These are phyloP conservation scores for Bondarzewia mesenterica DNA, from an alignment of 1,284 basidiomycete species.

Conservation along the genomic window DNA sequence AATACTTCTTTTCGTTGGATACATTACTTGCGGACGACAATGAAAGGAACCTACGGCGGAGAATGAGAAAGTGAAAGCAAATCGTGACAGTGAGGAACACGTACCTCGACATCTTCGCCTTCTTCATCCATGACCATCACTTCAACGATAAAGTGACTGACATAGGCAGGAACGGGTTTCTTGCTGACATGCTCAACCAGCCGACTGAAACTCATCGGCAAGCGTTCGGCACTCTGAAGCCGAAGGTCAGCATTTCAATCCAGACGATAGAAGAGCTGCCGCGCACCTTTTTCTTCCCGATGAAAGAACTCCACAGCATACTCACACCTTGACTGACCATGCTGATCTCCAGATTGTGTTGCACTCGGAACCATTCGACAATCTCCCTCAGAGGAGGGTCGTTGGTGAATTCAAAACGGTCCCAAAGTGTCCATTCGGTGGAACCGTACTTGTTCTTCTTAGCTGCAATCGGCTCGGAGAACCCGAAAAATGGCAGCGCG, in stretches of 20 bases:
- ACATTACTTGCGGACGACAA: conserved; percentile 33
- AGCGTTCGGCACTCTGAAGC: conserved; percentile 72
- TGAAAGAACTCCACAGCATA: conserved; percentile 95
- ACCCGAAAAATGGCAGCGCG: conserved; percentile 97
- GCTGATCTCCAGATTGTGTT: conserved; percentile 84
- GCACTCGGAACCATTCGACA: conserved; percentile 75
- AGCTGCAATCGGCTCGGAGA: conserved; percentile 97
- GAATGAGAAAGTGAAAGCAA: neutral
- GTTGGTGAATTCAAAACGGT: conserved; percentile 88
- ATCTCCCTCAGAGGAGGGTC: conserved; percentile 89
- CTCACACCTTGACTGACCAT: conserved; percentile 98
- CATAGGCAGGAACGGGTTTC: conserved; percentile 78
- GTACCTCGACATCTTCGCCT: conserved; percentile 81
- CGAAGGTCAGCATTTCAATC: neutral
- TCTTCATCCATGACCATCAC: conserved; percentile 90
- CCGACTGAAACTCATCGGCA: conserved; percentile 85
- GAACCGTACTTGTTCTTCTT: conserved; percentile 81
- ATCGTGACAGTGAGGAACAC: conserved; percentile 6
- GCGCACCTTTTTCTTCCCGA: conserved; percentile 82
- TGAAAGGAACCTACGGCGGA: conserved; percentile 54
- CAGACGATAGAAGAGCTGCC: neutral
- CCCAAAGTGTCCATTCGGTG: conserved; percentile 98
- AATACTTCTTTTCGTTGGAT: neutral
- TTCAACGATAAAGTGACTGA: conserved; percentile 84
- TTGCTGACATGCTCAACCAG: conserved; percentile 92